phyloP scores from a whole-genome alignment of 345 rosid genomes.

The Eucalyptus victrix region DNA sequence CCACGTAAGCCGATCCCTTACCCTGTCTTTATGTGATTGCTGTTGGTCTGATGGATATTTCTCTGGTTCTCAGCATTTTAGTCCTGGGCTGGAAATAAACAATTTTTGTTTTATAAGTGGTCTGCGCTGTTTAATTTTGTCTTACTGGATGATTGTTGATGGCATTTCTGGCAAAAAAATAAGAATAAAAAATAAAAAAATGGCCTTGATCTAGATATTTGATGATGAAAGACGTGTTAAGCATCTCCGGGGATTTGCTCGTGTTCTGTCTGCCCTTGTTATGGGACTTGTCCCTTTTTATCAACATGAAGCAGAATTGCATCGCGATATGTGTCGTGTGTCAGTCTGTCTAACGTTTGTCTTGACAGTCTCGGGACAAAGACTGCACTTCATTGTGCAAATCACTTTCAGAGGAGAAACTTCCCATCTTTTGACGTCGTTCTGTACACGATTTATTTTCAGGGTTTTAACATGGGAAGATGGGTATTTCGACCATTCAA shows the following conservation, averaged over 20 bases:
- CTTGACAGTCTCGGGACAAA: background rate
- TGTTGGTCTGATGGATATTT: background rate
- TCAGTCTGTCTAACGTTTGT: background rate
- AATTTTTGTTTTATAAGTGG: background rate
- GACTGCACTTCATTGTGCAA: background rate
- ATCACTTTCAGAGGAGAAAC: background rate
- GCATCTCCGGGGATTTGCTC: background rate
- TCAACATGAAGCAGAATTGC: background rate
- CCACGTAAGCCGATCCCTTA: constrained; percentile 22
- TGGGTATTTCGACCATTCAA: constrained; percentile 25
- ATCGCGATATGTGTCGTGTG: background rate
- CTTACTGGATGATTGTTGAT: background rate
- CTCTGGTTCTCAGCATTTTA: background rate
- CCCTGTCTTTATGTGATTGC: background rate
- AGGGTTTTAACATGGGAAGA: constrained; percentile 61
- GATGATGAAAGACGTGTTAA: background rate
- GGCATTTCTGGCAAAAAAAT: background rate
- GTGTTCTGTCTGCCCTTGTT: background rate
- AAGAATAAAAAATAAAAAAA: too few species aligned
- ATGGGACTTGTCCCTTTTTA: background rate
- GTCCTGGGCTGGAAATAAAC: background rate
- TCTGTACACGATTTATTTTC: constrained; percentile 1
- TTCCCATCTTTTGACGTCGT: background rate
- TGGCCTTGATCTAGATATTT: background rate
- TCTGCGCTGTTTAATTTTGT: background rate